Conservation (phyloP, 2,329 filamentous ascomycete species). For the Hirsutella thompsonii region DNA sequence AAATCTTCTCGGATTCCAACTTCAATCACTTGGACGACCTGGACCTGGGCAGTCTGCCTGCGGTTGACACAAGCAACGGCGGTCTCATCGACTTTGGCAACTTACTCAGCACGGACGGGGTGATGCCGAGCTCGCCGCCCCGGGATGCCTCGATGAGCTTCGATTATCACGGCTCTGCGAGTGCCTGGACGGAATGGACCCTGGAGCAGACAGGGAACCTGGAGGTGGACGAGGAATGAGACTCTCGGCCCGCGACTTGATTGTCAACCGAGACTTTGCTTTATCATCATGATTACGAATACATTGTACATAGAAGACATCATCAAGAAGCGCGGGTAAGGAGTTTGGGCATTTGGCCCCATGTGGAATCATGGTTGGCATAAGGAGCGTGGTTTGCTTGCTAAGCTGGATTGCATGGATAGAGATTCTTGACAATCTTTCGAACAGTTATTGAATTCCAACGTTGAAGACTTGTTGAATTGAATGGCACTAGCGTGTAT, state of each 20-base stretch:
- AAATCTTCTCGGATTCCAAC: constrained; percentile 46
- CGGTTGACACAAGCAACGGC: constrained; percentile 19
- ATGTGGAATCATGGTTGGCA: background rate
- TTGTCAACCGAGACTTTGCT: background rate
- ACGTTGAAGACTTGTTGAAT: too few relatives aligned
- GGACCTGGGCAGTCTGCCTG: constrained; percentile 26
- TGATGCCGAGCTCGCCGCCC: constrained; percentile 36
- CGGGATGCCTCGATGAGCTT: constrained; percentile 13
- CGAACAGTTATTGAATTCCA: too few relatives aligned
- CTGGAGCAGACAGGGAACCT: constrained; percentile 4
- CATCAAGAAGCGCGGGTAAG: too few relatives aligned
- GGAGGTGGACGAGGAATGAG: background rate
- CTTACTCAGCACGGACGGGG: constrained; percentile 32
- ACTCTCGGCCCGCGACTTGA: background rate
- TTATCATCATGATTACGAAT: background rate
- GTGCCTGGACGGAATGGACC: constrained; percentile 18
- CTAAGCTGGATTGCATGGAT: too few relatives aligned
- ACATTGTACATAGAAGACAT: background rate
- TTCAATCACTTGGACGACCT: constrained; percentile 28
- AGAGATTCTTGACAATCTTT: too few relatives aligned
- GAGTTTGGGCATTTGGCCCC: too few relatives aligned
- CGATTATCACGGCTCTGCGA: constrained; percentile 16
- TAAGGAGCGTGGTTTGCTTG: background rate
- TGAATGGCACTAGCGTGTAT: too few relatives aligned
- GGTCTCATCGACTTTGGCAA: constrained; percentile 31